These are phyloP conservation scores for Didymella segeticola DNA, from an alignment of 2,329 filamentous ascomycete species.

Conservation along the genomic window DNA sequence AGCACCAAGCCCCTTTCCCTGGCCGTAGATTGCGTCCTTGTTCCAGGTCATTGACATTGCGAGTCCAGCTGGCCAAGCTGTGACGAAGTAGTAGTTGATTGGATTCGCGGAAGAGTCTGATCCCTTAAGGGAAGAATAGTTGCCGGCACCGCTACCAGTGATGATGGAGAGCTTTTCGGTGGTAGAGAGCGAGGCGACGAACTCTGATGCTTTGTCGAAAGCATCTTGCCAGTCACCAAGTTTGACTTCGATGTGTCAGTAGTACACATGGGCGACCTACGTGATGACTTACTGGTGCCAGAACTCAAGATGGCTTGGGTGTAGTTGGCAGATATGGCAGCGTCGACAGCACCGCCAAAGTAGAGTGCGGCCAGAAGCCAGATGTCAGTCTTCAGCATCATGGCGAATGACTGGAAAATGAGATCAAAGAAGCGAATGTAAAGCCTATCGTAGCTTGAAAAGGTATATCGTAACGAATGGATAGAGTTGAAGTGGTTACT, in stretches of 20 bases:
- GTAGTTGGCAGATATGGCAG: constrained; percentile 13
- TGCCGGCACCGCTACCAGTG: constrained; percentile 25
- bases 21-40: constrained; percentile 18
- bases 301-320: constrained; percentile 13
- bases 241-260: constrained; percentile 7
- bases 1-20: constrained; percentile 20
- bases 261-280: no score
- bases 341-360: constrained; percentile 11
- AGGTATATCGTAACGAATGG: constrained; percentile 4
- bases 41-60: constrained; percentile 38
- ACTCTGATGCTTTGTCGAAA: constrained; percentile 41
- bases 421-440: neutral
- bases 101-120: constrained; percentile 17
- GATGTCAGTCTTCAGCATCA: constrained; percentile 8
- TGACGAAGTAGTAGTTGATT: constrained; percentile 28
- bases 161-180: constrained; percentile 50
- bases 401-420: neutral
- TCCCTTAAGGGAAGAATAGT: constrained; percentile 11
- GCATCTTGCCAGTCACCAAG: constrained; percentile 26
- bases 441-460: neutral
- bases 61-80: constrained; percentile 33
- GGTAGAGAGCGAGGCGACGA: constrained; percentile 47
- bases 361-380: constrained; percentile 15
- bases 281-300: constrained; percentile 3
- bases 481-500: neutral